Evolutionary conservation across 2,329 filamentous ascomycete species (phyloP), one percentile per base, ranked within the genome.

Genomic region (Diaporthe ampelina): DNA sequence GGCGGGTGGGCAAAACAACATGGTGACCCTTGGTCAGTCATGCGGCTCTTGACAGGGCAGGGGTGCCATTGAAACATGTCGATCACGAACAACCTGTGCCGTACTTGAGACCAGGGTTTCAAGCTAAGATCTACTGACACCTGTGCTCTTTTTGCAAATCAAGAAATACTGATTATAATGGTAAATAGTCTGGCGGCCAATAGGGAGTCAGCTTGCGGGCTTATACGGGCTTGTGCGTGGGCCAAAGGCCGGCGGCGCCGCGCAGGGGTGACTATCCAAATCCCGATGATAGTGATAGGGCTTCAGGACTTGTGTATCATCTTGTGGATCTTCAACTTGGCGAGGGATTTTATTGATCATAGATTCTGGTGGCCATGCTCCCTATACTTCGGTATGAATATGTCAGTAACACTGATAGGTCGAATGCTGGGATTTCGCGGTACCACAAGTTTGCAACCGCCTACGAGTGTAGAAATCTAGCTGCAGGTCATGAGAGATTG

Each of bases 51-150:
- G 45, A 67, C 61, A 67, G 61, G 45, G 52, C 43, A 50, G 29
- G 61, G 61, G 61, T 48, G 10, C 45, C 0, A 67, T 67, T 50
- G 61, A 67, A 67, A 67, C 61, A 52, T 52, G 63, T 24, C 63
- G 63, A 67, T 67, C 63, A 67, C 32, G 63, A 67, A 37, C 45
- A 17, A 52, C 24, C 15, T 52, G 63, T 52, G 6, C 63, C 63
- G 45, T 48, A 67, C 63, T 67, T 67, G 63, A 67, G 63, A 52
- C 45, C 32, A 17, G 63, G 63, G 63, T 67, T 67, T 67, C 63
- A 67, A 40, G 63, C 63, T 67, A 67, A 67, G 45, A 67, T 67
- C 63, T 67, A 67, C 45, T 19, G 29, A 37, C 21, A 40, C 45
- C 17, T 37, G 29, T 52, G 29, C 24, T 37, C 24, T 13, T 21